Conservation (phyloP, 2,329 filamentous ascomycete genomes). For the Talaromyces sp. region DNA sequence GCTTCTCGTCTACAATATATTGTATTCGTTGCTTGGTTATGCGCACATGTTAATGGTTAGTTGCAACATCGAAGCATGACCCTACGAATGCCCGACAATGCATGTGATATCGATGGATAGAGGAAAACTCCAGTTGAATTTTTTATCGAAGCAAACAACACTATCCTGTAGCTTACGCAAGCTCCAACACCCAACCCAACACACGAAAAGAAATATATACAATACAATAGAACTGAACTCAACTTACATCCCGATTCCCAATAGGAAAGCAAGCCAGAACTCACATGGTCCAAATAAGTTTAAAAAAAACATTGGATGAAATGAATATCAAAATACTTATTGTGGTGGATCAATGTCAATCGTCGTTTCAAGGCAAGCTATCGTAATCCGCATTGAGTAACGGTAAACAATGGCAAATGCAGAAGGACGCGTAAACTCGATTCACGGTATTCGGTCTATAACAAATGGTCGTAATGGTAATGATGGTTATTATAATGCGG, state of each 20-base stretch:
- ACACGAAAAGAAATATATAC: neutral
- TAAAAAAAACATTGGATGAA: neutral
- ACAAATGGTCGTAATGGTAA: conserved; percentile 1
- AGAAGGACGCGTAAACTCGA: neutral
- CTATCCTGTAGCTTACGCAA: neutral
- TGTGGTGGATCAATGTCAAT: neutral
- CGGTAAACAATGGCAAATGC: neutral
- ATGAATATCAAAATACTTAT: neutral
- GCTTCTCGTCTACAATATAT: neutral
- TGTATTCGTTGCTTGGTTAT: neutral
- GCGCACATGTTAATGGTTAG: neutral
- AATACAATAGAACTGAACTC: neutral
- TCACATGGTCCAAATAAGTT: neutral
- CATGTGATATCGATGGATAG: neutral
- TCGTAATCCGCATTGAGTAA: neutral
- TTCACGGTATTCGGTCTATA: neutral
- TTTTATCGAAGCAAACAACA: neutral
- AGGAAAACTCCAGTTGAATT: neutral
- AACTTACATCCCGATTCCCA: neutral
- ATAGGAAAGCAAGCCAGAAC: neutral
- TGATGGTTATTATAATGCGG: neutral
- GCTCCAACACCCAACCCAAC: neutral
- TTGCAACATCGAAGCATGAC: too few species aligned
- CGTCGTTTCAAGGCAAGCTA: neutral
- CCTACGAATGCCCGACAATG: neutral